Base-by-base conservation (phyloP, 2,329 filamentous ascomycete species). In the Macrophomina pseudophaseolina region DNA sequence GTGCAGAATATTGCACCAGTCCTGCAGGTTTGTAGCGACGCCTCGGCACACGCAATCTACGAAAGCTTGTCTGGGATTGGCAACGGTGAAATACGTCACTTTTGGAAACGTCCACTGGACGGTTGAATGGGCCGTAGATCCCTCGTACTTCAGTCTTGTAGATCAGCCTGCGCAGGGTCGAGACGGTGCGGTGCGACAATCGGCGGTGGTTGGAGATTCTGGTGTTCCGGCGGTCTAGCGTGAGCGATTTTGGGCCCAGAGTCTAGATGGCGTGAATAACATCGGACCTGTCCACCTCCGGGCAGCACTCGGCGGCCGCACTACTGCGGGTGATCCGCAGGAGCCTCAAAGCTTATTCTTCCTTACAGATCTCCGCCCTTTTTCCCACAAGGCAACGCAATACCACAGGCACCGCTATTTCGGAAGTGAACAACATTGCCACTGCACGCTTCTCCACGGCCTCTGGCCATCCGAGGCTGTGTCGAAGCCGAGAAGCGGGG, bases 261-360 rank as follows among this genome's bases (percentile, higher is more conserved):
- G n/a, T 38, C 12, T 28, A 18, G 49, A 52, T 28, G 49, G 48
- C 23, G 48, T 48, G 18, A 12, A 12, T 8, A 18, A 38, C 51
- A 28, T 53, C 30, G 51, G 30, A 18, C 51, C 51, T 38, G 51
- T 53, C 11, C 51, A 5, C 16, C 32, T 30, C 12, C 14, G 4
- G 16, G 33, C 18, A 30, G 11, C 48, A 28, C 11, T 23, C 14
- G 48, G 18, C 30, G 48, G 48, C 48, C 35, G 52, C 52, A 32
- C 52, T 54, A 42, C 48, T 64, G 60, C 60, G 60, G 60, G 18
- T 64, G 60, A 53, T 64, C 40, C 35, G 30, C 58, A 18, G 16
- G 42, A 62, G 58, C 58, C 58, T 46, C 60, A 64, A 64, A 64
- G 60, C 60, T 64, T 64, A 32, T 18, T 40, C 18, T 38, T 16